Evolutionary conservation across 2,329 filamentous ascomycete species (phyloP).

Genomic region (Tolypocladium amazonense): DNA sequence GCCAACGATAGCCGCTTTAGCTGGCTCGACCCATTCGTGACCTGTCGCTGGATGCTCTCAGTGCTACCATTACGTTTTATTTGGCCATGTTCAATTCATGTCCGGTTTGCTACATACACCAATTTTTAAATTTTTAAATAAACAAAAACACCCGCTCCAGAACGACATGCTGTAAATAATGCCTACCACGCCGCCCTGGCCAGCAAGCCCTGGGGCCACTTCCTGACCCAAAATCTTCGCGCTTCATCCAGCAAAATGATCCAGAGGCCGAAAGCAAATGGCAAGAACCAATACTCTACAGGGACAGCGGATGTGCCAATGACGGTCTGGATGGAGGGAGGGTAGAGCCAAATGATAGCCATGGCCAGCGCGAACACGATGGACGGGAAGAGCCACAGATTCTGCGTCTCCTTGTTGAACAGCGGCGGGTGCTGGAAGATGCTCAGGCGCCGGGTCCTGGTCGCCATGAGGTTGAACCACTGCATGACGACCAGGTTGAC

Average conservation of each 20-base stretch:
- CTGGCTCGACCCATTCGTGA: background rate
- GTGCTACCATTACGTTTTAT: background rate
- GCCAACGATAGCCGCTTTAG: background rate
- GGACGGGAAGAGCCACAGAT: constrained; percentile 58
- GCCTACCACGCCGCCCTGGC: constrained; percentile 48
- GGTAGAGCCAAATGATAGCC: constrained; percentile 60
- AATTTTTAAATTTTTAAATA: background rate
- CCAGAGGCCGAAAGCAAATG: constrained; percentile 53
- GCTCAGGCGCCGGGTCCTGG: constrained; percentile 53
- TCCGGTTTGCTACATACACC: background rate
- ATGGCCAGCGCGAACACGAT: constrained; percentile 60
- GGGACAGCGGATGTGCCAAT: constrained; percentile 54
- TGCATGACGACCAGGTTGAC: constrained; percentile 75
- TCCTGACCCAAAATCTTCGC: constrained; percentile 52
- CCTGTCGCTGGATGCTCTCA: background rate
- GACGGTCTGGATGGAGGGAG: constrained; percentile 50
- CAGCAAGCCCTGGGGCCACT: constrained; percentile 43
- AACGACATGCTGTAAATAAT: too few relatives aligned
- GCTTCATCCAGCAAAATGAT: constrained; percentile 56
- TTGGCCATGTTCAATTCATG: constrained; percentile 5
- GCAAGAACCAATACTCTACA: constrained; percentile 67
- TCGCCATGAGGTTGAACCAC: constrained; percentile 64
- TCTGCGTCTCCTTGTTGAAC: constrained; percentile 54
- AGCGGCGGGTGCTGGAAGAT: constrained; percentile 64
- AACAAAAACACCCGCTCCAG: background rate